These are phyloP conservation scores for Monosporozyma yasuniensis DNA, from an alignment of 805 yeast species.

Conservation along the genomic window DNA sequence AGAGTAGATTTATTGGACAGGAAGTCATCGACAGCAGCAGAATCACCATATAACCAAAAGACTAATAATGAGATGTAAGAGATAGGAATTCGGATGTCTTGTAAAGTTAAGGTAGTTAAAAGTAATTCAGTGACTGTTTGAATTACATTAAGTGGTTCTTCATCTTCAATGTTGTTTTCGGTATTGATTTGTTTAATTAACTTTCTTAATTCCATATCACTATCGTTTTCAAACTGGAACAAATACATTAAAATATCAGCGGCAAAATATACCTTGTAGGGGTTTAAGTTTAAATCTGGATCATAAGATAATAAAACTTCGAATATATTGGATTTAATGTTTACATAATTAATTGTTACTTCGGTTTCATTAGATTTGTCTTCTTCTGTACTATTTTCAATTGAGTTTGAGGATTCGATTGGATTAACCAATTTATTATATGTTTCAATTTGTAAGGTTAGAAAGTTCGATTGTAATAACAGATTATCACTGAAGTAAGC, in stretches of 20 bases:
- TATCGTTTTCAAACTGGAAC: conserved; percentile 36
- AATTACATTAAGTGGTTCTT: conserved; percentile 58
- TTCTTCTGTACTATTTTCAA: conserved; percentile 6
- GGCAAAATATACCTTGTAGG: conserved; percentile 83
- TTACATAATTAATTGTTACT: conserved; percentile 23
- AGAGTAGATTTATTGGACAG: conserved; percentile 57
- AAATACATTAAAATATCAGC: conserved; percentile 53
- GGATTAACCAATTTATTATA: conserved; percentile 24
- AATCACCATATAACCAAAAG: conserved; percentile 71
- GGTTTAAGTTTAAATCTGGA: conserved; percentile 61
- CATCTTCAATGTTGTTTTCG: conserved; percentile 38
- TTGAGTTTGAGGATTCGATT: neutral
- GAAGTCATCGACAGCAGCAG: conserved; percentile 65
- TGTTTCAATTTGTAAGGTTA: conserved; percentile 53
- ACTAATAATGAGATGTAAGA: conserved; percentile 70
- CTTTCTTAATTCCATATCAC: conserved; percentile 40
- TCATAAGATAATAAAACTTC: conserved; percentile 69
- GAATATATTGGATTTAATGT: conserved; percentile 45
- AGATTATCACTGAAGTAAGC: conserved; percentile 60
- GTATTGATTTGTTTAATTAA: conserved; percentile 40
- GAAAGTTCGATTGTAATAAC: conserved; percentile 51
- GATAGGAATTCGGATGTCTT: conserved; percentile 67
- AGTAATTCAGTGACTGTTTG: conserved; percentile 74
- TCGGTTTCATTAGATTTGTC: conserved; percentile 10
- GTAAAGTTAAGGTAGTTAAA: conserved; percentile 48